Evolutionary conservation across 2,329 filamentous ascomycete species (phyloP).

Genomic region (Balansia obtecta): DNA sequence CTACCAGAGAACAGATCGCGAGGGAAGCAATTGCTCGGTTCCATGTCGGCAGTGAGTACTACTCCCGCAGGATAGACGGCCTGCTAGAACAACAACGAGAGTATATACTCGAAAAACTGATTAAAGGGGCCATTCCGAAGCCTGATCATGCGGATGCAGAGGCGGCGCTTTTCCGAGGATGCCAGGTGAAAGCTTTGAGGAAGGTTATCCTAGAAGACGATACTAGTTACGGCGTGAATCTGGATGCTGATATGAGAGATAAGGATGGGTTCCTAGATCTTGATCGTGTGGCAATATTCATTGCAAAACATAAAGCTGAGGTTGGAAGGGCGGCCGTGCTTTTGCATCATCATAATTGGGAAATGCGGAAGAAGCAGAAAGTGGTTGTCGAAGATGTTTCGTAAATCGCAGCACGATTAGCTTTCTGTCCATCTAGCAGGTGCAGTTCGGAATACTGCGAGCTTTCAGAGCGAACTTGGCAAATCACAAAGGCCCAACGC

Average conservation of each 20-base stretch:
- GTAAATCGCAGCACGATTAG: not conserved
- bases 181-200: constrained; percentile 29
- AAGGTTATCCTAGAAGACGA: constrained; percentile 36
- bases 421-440: too few species aligned
- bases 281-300: constrained; percentile 29
- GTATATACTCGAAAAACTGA: constrained; percentile 32
- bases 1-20: constrained; percentile 33
- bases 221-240: constrained; percentile 22
- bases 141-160: constrained; percentile 9
- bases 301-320: constrained; percentile 23
- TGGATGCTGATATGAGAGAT: constrained; percentile 17
- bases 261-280: constrained; percentile 30
- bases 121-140: constrained; percentile 21
- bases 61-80: constrained; percentile 28
- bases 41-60: constrained; percentile 30
- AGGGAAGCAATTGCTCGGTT: constrained; percentile 42
- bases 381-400: not conserved
- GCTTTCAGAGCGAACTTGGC: too few species aligned
- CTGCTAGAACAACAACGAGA: constrained; percentile 26
- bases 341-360: constrained; percentile 11
- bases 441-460: too few species aligned
- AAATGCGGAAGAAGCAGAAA: constrained; percentile 1
- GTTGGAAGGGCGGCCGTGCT: constrained; percentile 24
- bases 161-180: not conserved
- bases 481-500: too few species aligned